A percentile compares a stretch with the other conserved stretches of the same genome.
These are phyloP conservation scores for Monosporozyma siamensis DNA, from an alignment of 805 yeast species.

Conservation along the genomic window DNA sequence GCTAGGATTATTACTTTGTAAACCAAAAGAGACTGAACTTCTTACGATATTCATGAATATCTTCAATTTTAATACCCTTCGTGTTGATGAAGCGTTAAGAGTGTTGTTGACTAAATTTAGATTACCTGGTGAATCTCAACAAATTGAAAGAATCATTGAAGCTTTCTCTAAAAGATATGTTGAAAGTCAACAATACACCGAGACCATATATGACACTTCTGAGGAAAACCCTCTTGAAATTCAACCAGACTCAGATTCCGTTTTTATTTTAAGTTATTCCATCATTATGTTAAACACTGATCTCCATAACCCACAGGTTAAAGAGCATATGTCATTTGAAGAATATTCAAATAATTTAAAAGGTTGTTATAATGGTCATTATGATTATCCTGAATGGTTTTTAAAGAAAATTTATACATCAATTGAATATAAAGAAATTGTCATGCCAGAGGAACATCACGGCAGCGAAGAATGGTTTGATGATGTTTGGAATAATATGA, in stretches of 20 bases:
- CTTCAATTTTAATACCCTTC: constrained; percentile 64
- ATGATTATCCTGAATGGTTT: constrained; percentile 81
- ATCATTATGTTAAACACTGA: constrained; percentile 93
- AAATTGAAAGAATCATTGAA: constrained; percentile 87
- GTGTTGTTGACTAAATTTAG: constrained; percentile 73
- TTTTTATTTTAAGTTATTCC: constrained; percentile 82
- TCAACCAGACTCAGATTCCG: constrained; percentile 74
- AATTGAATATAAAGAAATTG: constrained; percentile 77
- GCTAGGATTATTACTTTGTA: constrained; percentile 78
- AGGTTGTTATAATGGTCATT: constrained; percentile 58
- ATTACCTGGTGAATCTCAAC: constrained; percentile 95
- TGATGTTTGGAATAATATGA: constrained; percentile 68
- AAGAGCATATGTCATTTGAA: constrained; percentile 80
- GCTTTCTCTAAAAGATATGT: constrained; percentile 76
- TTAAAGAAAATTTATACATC: constrained; percentile 70
- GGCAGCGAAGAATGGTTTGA: constrained; percentile 90
- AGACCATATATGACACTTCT: constrained; percentile 8
- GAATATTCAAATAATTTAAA: constrained; percentile 72
- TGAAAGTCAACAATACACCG: constrained; percentile 40
- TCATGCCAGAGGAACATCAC: constrained; percentile 97
- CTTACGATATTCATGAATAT: constrained; percentile 54
- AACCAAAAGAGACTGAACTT: constrained; percentile 53
- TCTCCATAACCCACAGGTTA: constrained; percentile 83
- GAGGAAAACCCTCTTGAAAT: constrained; percentile 36
- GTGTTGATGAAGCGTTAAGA: constrained; percentile 92